Conservation (phyloP, 768 basidiomycete genomes). For the Lactifluus volemus region DNA sequence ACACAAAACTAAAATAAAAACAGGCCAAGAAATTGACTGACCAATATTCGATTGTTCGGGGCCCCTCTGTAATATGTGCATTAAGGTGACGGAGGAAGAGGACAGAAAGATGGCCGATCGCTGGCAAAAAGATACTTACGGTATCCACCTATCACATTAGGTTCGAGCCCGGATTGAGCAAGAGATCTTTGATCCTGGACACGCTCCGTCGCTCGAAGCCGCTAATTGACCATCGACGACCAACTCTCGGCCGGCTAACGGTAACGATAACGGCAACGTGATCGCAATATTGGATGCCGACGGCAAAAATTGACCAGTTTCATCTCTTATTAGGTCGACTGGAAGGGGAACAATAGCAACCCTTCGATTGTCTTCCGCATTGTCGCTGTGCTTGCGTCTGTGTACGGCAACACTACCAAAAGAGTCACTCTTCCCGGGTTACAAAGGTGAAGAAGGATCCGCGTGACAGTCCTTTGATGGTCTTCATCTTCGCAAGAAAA, state of each 20-base stretch:
- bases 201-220: not conserved
- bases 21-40: too few relatives aligned
- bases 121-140: too few relatives aligned
- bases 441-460: conserved; percentile 5
- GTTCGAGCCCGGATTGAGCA: too few relatives aligned
- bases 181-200: too few relatives aligned
- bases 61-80: too few relatives aligned
- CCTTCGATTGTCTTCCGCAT: not conserved
- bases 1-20: too few relatives aligned
- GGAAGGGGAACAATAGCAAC: conserved; percentile 5
- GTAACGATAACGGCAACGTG: conserved; percentile 8
- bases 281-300: not conserved
- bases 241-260: not conserved
- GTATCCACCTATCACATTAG: too few relatives aligned
- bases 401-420: not conserved
- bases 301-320: not conserved
- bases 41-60: too few relatives aligned
- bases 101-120: too few relatives aligned
- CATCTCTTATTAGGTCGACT: not conserved
- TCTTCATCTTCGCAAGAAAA: too few relatives aligned
- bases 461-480: not conserved
- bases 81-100: too few relatives aligned
- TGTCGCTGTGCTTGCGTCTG: conserved; percentile 4
- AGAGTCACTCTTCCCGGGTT: not conserved
- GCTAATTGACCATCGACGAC: conserved; percentile 11